These are phyloP conservation scores for Trichoderma endophyticum DNA, from an alignment of 2,329 filamentous ascomycete species.

Conservation along the genomic window DNA sequence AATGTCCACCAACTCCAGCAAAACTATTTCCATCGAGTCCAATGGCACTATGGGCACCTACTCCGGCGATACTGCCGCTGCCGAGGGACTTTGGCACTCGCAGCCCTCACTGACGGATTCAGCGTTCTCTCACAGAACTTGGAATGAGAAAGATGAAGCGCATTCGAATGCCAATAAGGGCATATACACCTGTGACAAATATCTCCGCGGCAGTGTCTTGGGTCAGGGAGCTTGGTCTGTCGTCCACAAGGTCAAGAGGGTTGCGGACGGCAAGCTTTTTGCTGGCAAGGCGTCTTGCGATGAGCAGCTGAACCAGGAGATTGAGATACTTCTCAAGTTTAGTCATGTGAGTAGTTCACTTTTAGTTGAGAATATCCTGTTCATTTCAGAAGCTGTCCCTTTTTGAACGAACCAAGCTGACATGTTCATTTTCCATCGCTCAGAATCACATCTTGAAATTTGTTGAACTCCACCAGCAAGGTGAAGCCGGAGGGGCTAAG, in stretches of 20 bases:
- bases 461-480: conserved; percentile 28
- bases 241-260: conserved; percentile 30
- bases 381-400: not conserved
- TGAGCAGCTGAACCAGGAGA: conserved; percentile 28
- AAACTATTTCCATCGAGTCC: no score
- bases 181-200: conserved; percentile 22
- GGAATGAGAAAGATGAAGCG: conserved; percentile 25
- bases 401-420: not conserved
- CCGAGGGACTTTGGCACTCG: not conserved
- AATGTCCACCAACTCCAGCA: not conserved
- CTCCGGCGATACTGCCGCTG: not conserved
- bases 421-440: not conserved
- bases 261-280: conserved; percentile 26
- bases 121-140: not conserved
- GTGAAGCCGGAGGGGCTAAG: conserved; percentile 16
- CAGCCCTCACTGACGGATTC: not conserved
- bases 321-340: conserved; percentile 22
- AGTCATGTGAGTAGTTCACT: conserved; percentile 26
- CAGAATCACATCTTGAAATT: conserved; percentile 31
- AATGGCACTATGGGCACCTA: not conserved
- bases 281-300: conserved; percentile 30
- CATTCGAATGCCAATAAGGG: conserved; percentile 18
- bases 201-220: conserved; percentile 26
- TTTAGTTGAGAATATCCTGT: not conserved
- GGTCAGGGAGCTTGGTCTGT: conserved; percentile 30